Conservation (phyloP, 306 rosid species). For the Cicer pinnatifidum region DNA sequence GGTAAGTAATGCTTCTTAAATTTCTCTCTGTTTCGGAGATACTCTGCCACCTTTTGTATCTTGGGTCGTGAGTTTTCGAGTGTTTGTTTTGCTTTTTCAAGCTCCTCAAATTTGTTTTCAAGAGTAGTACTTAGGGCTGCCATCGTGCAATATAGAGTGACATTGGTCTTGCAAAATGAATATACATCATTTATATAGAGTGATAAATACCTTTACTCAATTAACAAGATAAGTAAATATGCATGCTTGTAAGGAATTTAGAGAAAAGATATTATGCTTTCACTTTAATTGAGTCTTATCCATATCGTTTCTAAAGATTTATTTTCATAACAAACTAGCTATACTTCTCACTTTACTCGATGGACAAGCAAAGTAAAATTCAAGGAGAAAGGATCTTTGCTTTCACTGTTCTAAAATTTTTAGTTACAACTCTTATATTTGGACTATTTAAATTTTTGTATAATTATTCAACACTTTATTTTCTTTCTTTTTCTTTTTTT, state of each 20-base stretch:
- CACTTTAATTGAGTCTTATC: background rate
- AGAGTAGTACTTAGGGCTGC: background rate
- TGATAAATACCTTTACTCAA: background rate
- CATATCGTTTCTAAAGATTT: background rate
- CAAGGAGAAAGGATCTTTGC: no score
- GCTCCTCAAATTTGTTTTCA: background rate
- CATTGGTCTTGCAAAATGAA: background rate
- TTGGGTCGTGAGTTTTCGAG: background rate
- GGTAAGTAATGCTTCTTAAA: conserved; percentile 24
- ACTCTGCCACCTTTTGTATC: conserved; percentile 34
- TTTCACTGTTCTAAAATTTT: no score
- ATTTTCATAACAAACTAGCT: background rate
- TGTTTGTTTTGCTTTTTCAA: background rate
- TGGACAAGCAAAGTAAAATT: background rate
- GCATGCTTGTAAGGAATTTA: background rate
- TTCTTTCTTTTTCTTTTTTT: no score
- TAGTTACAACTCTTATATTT: no score
- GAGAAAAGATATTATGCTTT: background rate
- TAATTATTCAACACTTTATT: no score
- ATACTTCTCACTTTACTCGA: background rate
- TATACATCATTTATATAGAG: background rate
- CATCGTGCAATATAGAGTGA: background rate
- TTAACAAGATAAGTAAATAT: background rate
- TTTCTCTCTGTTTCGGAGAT: background rate
- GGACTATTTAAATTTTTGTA: no score